Conservation (phyloP, 495 filamentous ascomycete species). For the Aspergillus leporis region DNA sequence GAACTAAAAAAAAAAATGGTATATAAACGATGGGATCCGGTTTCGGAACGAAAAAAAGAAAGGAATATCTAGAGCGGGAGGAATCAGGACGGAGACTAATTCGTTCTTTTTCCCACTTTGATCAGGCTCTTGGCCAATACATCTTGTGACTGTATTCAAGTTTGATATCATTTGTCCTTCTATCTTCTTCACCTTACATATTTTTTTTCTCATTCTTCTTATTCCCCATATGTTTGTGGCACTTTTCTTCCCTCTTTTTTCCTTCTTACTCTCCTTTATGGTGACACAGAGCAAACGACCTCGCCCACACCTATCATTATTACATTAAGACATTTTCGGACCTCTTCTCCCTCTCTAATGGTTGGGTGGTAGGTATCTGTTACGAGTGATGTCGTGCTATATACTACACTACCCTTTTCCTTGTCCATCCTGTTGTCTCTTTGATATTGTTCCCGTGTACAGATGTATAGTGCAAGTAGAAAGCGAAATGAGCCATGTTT, state of each 20-base stretch:
- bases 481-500: conserved; percentile 25
- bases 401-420: conserved; percentile 23
- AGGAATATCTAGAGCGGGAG: background rate
- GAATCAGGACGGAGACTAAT: background rate
- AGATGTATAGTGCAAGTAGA: conserved; percentile 35
- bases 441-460: conserved; percentile 33
- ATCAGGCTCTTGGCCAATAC: background rate
- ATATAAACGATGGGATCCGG: background rate
- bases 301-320: conserved; percentile 23
- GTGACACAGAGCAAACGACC: conserved; percentile 26
- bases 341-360: conserved; percentile 28
- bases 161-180: conserved; percentile 15
- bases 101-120: background rate
- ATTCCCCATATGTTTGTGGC: conserved; percentile 25
- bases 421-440: conserved; percentile 17
- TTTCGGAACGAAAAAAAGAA: conserved; percentile 19
- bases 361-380: conserved; percentile 36
- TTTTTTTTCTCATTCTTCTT: conserved; percentile 8
- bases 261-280: conserved; percentile 29
- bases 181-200: conserved; percentile 14
- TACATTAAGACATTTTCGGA: conserved; percentile 19
- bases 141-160: conserved; percentile 27
- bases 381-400: conserved; percentile 29
- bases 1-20: conserved; percentile 74
- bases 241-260: conserved; percentile 20